These are phyloP conservation scores for Larix kaempferi DNA, from an alignment of 75 land plant species.

Conservation along the genomic window DNA sequence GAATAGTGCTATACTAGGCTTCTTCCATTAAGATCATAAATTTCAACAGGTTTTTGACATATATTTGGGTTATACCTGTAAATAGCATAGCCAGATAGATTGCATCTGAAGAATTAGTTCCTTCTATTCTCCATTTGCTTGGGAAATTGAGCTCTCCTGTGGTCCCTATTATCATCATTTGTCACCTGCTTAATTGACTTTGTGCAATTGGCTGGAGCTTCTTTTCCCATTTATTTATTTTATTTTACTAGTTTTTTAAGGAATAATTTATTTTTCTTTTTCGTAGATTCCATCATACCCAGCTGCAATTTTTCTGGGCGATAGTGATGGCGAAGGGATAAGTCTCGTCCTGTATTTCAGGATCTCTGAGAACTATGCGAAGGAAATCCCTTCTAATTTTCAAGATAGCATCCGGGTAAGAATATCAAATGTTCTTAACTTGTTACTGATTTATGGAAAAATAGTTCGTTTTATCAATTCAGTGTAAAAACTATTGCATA, in stretches of 20 bases:
- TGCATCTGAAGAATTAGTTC: too few relatives aligned
- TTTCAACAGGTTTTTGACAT: not conserved
- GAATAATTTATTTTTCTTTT: not conserved
- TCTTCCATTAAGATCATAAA: not conserved
- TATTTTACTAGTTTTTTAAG: not conserved
- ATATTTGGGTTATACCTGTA: not conserved
- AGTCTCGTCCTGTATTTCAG: constrained; percentile 69
- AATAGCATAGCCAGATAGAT: not conserved
- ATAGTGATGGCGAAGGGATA: constrained; percentile 80
- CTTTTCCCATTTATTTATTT: not conserved
- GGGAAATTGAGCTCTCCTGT: not conserved
- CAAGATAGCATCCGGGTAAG: constrained; percentile 57
- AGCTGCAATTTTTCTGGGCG: constrained; percentile 58
- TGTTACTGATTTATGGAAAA: not conserved
- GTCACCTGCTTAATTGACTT: not conserved
- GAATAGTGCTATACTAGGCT: not conserved
- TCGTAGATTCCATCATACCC: constrained; percentile 71
- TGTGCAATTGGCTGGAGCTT: not conserved
- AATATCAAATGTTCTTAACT: not conserved
- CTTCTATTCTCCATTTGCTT: too few relatives aligned
- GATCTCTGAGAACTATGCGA: constrained; percentile 43
- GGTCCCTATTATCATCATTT: not conserved
- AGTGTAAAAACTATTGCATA: too few relatives aligned
- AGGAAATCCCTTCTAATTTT: constrained; percentile 40
- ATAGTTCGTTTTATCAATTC: too few relatives aligned